phyloP scores from a whole-genome alignment of 306 rosid genomes.

The Sesbania bispinosa region DNA sequence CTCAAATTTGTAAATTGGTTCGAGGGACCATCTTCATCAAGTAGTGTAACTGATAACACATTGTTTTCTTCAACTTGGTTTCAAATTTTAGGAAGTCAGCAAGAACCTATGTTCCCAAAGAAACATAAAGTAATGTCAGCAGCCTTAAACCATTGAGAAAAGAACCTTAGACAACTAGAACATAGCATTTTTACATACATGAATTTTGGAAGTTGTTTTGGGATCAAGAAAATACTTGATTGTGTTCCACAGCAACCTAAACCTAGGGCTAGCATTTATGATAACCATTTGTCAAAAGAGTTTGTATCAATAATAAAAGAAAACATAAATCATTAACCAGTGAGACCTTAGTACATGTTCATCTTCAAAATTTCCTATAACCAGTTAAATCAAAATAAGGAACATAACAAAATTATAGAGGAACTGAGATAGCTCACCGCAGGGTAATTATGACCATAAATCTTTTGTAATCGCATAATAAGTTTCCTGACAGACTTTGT shows the following conservation, averaged over 20 bases:
- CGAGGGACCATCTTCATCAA: constrained; percentile 31
- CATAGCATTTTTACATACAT: constrained; percentile 40
- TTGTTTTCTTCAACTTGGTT: constrained; percentile 17
- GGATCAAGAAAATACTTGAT: constrained; percentile 76
- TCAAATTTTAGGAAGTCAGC: too few relatives aligned
- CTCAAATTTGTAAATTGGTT: constrained; percentile 51
- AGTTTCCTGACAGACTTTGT: constrained; percentile 72
- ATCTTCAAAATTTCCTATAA: too few relatives aligned
- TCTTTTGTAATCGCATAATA: constrained; percentile 58
- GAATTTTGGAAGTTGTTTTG: constrained; percentile 72
- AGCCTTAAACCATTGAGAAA: too few relatives aligned
- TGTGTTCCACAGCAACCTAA: too few relatives aligned
- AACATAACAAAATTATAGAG: too few relatives aligned
- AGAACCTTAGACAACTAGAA: not conserved
- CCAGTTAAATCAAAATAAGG: too few relatives aligned
- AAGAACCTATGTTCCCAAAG: too few relatives aligned
- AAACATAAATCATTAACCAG: too few relatives aligned
- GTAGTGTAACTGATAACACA: not conserved
- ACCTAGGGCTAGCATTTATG: constrained; percentile 81
- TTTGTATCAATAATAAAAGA: constrained; percentile 39
- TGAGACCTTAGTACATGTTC: too few relatives aligned
- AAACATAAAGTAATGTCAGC: too few relatives aligned
- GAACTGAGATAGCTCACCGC: constrained; percentile 38
- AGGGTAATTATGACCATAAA: constrained; percentile 80
- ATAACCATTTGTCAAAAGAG: constrained; percentile 76